Percentiles rank a stretch among this genome's conserved stretches.
phyloP scores from a whole-genome alignment of 78 protist species.

The Polysphondylium violaceum region DNA sequence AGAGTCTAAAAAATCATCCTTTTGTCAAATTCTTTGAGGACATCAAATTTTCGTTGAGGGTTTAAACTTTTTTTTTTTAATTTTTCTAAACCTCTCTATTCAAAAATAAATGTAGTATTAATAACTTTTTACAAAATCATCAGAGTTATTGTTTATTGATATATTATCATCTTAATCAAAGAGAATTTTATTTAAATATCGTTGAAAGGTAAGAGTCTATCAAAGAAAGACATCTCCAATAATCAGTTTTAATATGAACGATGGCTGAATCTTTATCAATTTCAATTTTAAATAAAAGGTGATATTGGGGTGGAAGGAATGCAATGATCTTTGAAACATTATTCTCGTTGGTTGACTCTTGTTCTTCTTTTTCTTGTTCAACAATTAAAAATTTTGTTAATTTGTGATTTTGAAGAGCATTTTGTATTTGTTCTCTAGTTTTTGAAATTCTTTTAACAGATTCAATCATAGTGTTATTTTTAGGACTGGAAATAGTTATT shows the following conservation, averaged over 20 bases:
- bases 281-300: conserved; percentile 41
- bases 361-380: background rate
- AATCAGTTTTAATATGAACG: conserved; percentile 60
- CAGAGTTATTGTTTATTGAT: no score
- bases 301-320: conserved; percentile 62
- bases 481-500: background rate
- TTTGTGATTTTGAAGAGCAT: background rate
- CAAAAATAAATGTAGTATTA: no score
- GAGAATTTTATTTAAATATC: no score
- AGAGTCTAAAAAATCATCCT: conserved; percentile 12
- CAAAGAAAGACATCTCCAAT: conserved; percentile 51
- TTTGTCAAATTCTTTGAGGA: conserved; percentile 37
- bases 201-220: conserved; percentile 44
- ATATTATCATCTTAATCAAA: no score
- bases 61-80: no score
- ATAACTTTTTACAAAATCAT: no score
- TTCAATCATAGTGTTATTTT: background rate
- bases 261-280: conserved; percentile 43
- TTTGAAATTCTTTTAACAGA: conserved; percentile 22
- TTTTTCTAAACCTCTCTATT: no score
- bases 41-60: no score
- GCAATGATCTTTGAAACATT: conserved; percentile 11
- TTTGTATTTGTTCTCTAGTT: background rate
- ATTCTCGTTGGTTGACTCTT: background rate
- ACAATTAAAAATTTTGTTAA: background rate